phyloP scores from a whole-genome alignment of 805 yeast species.

The Nakazawaea sp. region DNA sequence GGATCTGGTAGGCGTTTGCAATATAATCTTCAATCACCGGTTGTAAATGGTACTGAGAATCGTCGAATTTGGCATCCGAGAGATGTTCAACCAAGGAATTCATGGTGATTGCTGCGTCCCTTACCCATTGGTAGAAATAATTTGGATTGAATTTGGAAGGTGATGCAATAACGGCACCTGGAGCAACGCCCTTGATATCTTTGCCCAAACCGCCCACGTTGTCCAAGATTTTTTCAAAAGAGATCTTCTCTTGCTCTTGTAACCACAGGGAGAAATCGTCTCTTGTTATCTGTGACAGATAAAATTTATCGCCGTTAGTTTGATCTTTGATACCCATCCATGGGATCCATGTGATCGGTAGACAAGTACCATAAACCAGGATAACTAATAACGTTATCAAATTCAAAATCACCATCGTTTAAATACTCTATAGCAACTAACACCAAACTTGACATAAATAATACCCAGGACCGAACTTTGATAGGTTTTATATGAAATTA shows the following conservation, averaged over 20 bases:
- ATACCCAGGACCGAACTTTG: no score
- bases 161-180: constrained; percentile 79
- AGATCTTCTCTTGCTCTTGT: constrained; percentile 28
- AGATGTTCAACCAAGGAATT: constrained; percentile 54
- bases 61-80: constrained; percentile 30
- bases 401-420: no score
- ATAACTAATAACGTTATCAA: no score
- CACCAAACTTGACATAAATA: no score
- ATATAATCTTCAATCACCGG: constrained; percentile 52
- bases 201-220: constrained; percentile 47
- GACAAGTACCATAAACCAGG: no score
- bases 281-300: neutral
- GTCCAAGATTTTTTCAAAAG: constrained; percentile 40
- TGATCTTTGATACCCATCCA: neutral
- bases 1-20: constrained; percentile 49
- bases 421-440: no score
- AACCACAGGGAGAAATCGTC: constrained; percentile 45
- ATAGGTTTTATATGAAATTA: no score
- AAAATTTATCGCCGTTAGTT: neutral
- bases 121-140: constrained; percentile 84
- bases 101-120: constrained; percentile 83
- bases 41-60: constrained; percentile 14
- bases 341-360: neutral
- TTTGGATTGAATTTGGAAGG: constrained; percentile 69
- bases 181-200: constrained; percentile 27